Evolutionary conservation across 805 yeast genomes (phyloP), one percentile per base, ranked within the genome.

Genomic region (Priceomyces melissophilus): DNA sequence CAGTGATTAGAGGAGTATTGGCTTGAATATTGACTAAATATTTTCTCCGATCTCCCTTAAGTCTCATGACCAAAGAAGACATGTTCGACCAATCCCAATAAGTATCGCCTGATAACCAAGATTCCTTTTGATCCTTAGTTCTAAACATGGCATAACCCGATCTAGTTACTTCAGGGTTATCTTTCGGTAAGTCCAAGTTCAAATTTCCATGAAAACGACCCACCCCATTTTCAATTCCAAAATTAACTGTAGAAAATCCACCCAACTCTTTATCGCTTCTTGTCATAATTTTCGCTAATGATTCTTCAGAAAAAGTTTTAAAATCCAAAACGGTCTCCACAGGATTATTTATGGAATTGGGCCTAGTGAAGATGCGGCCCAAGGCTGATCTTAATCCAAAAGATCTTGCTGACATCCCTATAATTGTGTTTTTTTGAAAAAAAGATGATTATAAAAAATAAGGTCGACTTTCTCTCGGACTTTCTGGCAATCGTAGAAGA

Each of bases 121-220:
- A 64, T 52, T 63, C 73, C 47, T 71, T 69, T 58, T 77, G 78
- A 54, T 85, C 87, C 49, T 69, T 75, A 0, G 95, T 87, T 46
- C 95, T 74, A 63, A 84, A 86, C 95, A 87, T 86, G 29, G 95
- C 87, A 67, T 79, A 79, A 4, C 96, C 96, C 13, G 83, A 75
- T 45, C 80, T 69, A 12, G 76, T 71, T 15, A 85, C 76, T 38
- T 81, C 81, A 1, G 87, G 86, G 37, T 79, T 70, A 46, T 76
- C 75, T 39, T 75, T 71, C 14, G 71, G 93, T 28, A 84, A 73
- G 48, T 83, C 86, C 44, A 82, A 73, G 56, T 78, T 79, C 63
- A 87, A 83, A 44, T 76, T 74, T 1, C 83, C 95, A 44, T 69
- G 71, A 52, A 69, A 50, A 61, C 48, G 68, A 49, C 54, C 76